Evolutionary conservation across 257 asterid species (phyloP), one percentile per base, ranked within the genome.

Genomic region (Leptodermis oblonga): DNA sequence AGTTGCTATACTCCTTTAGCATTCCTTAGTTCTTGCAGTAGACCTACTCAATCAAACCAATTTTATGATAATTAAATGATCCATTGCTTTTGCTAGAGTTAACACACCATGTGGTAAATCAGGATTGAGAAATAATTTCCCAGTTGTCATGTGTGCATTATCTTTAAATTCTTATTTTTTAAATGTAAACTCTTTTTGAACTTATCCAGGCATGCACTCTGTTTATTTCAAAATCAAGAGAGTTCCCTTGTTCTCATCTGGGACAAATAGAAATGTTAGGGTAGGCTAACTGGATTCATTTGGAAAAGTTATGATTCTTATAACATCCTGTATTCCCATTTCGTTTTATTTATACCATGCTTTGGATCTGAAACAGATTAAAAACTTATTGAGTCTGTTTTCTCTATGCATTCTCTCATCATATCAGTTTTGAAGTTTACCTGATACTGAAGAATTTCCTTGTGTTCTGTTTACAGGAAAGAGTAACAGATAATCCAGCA

Each of bases 391-490:
- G 6, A 15, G 48, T 49, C 58, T 55, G 30, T 67, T 68, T 30
- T 46, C 15, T 62, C 37, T 70, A 55, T 31, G 75, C 74, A 62
- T 67, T 43, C 61, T 62, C 60, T 43, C 14, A 36, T 69, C 62
- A 43, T n/a, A 53, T 25, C 60, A 0, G 70, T 67, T 30, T n/a
- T 64, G 13, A 43, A 31, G 72, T 52, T 30, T 67, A 55, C 45
- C 65, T 23, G 70, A 76, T 51, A 63, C 80, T 76, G 62, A 68
- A 67, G 34, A 55, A 52, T 58, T 69, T 34, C 39, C 62, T 77
- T 53, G 6, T 66, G 4, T 83, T 77, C 30, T 76, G 73, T 82
- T 76, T 67, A 33, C 88, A 92, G 98, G 98, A 87, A 62, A 84
- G 82, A 78, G 65, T 84, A 28, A 61, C 70, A 36, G 90, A 87